Evolutionary conservation across 2,329 filamentous ascomycete species (phyloP).

Genomic region (Colletotrichum caudatum): DNA sequence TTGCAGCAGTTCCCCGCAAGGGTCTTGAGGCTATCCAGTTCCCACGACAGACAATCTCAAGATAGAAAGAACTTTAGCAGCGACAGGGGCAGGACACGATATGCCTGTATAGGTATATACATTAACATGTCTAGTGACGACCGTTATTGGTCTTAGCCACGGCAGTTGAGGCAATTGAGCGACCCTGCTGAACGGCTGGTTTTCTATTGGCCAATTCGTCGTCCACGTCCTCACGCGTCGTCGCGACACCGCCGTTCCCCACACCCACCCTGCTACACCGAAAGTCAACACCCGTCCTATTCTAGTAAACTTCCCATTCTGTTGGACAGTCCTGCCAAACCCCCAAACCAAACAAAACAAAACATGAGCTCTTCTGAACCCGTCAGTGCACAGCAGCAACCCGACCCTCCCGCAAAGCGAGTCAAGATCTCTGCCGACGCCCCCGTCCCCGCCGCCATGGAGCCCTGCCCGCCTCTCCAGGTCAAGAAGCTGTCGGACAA

Average conservation of each 20-base stretch:
- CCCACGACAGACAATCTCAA: constrained; percentile 24
- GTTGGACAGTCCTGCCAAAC: neutral
- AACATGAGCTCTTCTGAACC: constrained; percentile 49
- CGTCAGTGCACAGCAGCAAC: constrained; percentile 66
- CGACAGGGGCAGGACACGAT: neutral
- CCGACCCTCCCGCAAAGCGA: constrained; percentile 78
- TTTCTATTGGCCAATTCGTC: constrained; percentile 38
- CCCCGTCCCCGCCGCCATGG: constrained; percentile 51
- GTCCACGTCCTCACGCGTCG: constrained; percentile 28
- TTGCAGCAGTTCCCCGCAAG: constrained; percentile 19
- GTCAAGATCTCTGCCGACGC: constrained; percentile 70
- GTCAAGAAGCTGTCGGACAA: constrained; percentile 89
- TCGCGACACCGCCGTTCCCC: constrained; percentile 31
- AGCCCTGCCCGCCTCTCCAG: constrained; percentile 72
- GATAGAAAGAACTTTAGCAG: neutral
- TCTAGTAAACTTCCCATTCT: constrained; percentile 3
- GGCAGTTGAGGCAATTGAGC: neutral
- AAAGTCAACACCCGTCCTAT: neutral
- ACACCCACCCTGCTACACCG: constrained; percentile 18
- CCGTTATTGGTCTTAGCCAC: neutral
- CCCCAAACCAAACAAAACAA: constrained; percentile 36
- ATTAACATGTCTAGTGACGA: neutral
- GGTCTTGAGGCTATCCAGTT: constrained; percentile 10
- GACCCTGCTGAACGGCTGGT: neutral
- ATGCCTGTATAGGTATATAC: neutral